phyloP scores from a whole-genome alignment of 2,329 filamentous ascomycete genomes.

The Penicillium sp. region DNA sequence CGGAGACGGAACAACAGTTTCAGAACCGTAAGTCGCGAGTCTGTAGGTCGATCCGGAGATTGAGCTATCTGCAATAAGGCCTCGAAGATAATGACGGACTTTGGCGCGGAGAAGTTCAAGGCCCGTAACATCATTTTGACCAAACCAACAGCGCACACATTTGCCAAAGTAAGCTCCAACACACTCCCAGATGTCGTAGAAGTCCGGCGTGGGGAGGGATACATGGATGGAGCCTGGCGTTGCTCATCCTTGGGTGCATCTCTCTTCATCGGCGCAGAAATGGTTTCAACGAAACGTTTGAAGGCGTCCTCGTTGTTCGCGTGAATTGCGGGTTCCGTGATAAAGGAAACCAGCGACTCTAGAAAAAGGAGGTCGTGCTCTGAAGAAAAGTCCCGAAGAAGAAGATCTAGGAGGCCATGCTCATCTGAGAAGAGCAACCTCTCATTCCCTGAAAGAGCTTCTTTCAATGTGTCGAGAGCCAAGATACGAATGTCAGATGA shows the following conservation, averaged over 20 bases:
- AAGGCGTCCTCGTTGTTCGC: conserved; percentile 37
- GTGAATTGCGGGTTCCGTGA: conserved; percentile 38
- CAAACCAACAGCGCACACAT: conserved; percentile 72
- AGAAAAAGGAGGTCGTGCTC: conserved; percentile 45
- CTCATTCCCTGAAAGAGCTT: conserved; percentile 41
- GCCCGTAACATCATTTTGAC: conserved; percentile 76
- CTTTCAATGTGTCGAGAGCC: conserved; percentile 44
- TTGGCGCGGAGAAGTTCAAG: conserved; percentile 68
- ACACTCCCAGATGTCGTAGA: conserved; percentile 32
- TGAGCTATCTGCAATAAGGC: conserved; percentile 67
- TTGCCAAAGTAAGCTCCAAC: conserved; percentile 46
- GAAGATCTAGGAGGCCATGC: conserved; percentile 36
- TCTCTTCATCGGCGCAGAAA: conserved; percentile 41
- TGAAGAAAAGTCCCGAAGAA: conserved; percentile 40
- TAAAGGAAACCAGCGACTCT: conserved; percentile 44
- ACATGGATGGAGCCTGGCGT: conserved; percentile 44
- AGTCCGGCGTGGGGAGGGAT: conserved; percentile 34
- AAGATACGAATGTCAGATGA: conserved; percentile 44
- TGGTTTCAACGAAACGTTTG: conserved; percentile 35
- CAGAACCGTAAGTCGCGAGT: conserved; percentile 74
- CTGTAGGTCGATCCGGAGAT: conserved; percentile 63
- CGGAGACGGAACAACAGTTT: conserved; percentile 81
- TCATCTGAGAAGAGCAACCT: conserved; percentile 35
- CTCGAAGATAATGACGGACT: conserved; percentile 67
- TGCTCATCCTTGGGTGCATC: conserved; percentile 37